Evolutionary conservation across 139 green algal genomes (phyloP), one percentile per base, ranked within the genome.

Genomic region (Chlorella sp.): DNA sequence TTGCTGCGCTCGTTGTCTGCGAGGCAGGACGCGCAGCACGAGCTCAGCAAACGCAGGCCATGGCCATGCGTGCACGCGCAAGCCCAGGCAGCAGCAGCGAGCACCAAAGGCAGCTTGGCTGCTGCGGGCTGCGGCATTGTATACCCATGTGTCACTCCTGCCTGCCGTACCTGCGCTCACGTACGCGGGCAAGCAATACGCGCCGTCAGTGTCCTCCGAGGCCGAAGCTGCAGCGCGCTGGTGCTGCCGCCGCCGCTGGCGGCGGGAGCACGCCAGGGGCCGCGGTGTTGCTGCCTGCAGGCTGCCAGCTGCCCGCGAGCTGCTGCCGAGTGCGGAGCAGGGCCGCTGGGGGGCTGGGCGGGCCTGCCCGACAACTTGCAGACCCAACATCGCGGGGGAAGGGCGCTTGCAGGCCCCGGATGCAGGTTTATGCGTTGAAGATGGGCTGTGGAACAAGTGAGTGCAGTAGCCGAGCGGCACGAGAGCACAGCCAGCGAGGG

Each of bases 1-100:
- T 62, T 23, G 65, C 89, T 78, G 21, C 72, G 80, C 21, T 93
- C 34, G 80, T 94, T 94, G 85, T 94, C 91, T 82, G 76, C 25
- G 23, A 16, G 55, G 9, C 20, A 4, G 41, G 16, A 18, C 16
- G 51, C 51, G 16, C 12, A 41, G 15, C 17, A 47, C 17, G 4
- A 25, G 47, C 39, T n/a, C 30, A 64, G 28, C 13, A 28, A 41
- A 7, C 20, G 44, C 9, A 60, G 15, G 21, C 51, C 13, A 65
- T 16, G 4, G 30, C 32, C 30, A 9, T 41, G 64, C n/a, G 16
- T 36, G 63, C 63, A 34, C 4, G n/a, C n/a, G n/a, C n/a, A n/a
- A n/a, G 13, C 16, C 63, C 17, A 36, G 63, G 63, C 28, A 13
- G 63, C 5, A n/a, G 26, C 21, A 23, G 9, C 64, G 41, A 30